Evolutionary conservation across 1,284 basidiomycete species (phyloP), one percentile per base, ranked within the genome.

Genomic region (Cryptococcus amylolentus): DNA sequence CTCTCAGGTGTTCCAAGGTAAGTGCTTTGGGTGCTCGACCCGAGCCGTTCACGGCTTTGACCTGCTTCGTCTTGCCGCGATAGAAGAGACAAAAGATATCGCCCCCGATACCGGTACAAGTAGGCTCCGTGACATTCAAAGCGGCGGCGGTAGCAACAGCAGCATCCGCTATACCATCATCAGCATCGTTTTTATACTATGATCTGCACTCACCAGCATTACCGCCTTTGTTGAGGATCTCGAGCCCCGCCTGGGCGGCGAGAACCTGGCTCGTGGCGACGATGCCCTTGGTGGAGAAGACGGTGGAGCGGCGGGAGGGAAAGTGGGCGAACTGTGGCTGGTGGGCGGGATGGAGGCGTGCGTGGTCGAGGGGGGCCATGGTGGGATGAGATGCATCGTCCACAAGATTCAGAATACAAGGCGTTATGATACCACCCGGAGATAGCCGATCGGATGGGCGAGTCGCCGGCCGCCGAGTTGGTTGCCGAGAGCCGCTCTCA

Each of bases 21-120:
- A 97, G 79, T 51, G 86, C 89, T 56, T 84, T 81, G 4, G 94
- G 95, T 5, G 93, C 86, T 59, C 82, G 84, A 5, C 95, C 95
- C 0, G 78, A 80, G 0, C 80, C 82, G 58, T 83, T 83, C 56
- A 83, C 67, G 0, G 75, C 75, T 42, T 77, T 87, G 48, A 98
- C 88, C 7, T 79, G 80, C 76, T 89, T 90, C 4, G 84, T 83
- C 69, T 85, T 83, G 8, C 88, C 89, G 68, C 95, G 85, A 69
- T 88, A 98, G 79, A 89, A 96, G 20, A 97, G 81, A 68, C 91
- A 94, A 73, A 96, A 96, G 6, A 91, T 88, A 70, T 96, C 93
- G 68, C 40, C 3, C 1, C 16, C 28, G 20, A 42, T 37, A 65
- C 67, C 73, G 0, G 74, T 78, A 54, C 72, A 76, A 1, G 68